Base-by-base conservation (phyloP, 345 rosid species). In the Triadica sebifera region DNA sequence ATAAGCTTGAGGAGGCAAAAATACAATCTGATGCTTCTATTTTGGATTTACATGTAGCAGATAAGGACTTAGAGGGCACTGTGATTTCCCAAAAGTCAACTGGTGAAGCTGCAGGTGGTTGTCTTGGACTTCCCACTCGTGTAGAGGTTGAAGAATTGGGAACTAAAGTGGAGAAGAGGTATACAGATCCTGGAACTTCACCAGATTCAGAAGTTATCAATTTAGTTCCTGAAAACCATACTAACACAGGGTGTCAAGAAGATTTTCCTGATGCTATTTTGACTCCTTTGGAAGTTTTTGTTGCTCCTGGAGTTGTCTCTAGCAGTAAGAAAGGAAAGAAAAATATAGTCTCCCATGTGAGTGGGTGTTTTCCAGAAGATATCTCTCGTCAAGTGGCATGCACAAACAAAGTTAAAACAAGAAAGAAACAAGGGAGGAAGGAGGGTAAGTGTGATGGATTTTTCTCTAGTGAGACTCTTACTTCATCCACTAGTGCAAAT, bases 191-290 rank as follows among this genome's bases (percentile, higher is more conserved):
- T 69, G 97, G 89, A 84, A 93, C 98, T 75, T 95, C 99, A 75
- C 99, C 99, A 12, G 99, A 95, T 86, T 95, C 99, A n/a, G 98
- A 93, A 90, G 99, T 91, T 65, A 90, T 91, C 46, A 90, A 93
- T 86, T 41, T 78, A 72, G 84, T 81, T 81, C 90, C 92, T 75
- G 99, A 89, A 70, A 74, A 82, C 63, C 86, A 83, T 75, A 77
- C 65, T 49, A 79, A 75, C 74, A 75, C 80, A 72, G 81, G 82
- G 74, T 82, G 70, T 64, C 80, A 69, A 82, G 91, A 78, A 76
- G 82, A 74, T 72, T 73, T 75, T 65, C 83, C 69, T 41, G 78
- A 74, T 79, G 62, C 71, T 69, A 76, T 53, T 85, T 83, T 77
- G 80, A 82, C 77, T 70, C 74, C 85, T 76, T 71, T 85, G 37